Evolutionary conservation across 176 grass and related monocot species (phyloP).

Genomic region (Oryza officinalis): DNA sequence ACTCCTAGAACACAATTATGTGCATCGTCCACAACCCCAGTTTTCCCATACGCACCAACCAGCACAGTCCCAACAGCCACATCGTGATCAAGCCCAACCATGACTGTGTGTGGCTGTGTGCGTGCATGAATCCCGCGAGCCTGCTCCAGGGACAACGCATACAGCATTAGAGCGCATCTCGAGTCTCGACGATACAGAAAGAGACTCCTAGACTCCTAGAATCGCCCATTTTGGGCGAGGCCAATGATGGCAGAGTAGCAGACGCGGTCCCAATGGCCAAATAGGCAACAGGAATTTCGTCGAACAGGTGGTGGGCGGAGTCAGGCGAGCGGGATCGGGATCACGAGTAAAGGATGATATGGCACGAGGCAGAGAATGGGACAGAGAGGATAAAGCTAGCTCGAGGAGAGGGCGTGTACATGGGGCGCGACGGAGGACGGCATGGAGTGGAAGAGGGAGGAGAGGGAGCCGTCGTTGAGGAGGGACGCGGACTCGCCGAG

Average conservation of each 20-base stretch:
- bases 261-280: constrained; percentile 10
- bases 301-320: constrained; percentile 35
- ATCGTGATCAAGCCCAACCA: too few relatives aligned
- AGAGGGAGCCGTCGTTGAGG: constrained; percentile 46
- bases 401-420: constrained; percentile 44
- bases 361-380: constrained; percentile 8
- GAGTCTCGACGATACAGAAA: constrained; percentile 35
- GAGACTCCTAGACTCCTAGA: constrained; percentile 10
- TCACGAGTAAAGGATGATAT: not conserved
- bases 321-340: not conserved
- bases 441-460: constrained; percentile 41
- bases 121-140: too few relatives aligned
- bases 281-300: constrained; percentile 40
- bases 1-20: constrained; percentile 27
- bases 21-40: constrained; percentile 14
- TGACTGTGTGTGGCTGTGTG: too few relatives aligned
- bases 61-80: too few relatives aligned
- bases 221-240: constrained; percentile 18
- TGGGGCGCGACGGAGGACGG: constrained; percentile 7
- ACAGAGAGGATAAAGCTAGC: constrained; percentile 32
- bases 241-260: constrained; percentile 49
- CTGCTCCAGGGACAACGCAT: constrained; percentile 8
- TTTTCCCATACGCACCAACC: too few relatives aligned
- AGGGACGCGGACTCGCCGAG: constrained; percentile 9
- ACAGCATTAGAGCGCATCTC: constrained; percentile 26